These are phyloP conservation scores for Wickerhamiella azyma DNA, from an alignment of 805 yeast species.

Conservation along the genomic window DNA sequence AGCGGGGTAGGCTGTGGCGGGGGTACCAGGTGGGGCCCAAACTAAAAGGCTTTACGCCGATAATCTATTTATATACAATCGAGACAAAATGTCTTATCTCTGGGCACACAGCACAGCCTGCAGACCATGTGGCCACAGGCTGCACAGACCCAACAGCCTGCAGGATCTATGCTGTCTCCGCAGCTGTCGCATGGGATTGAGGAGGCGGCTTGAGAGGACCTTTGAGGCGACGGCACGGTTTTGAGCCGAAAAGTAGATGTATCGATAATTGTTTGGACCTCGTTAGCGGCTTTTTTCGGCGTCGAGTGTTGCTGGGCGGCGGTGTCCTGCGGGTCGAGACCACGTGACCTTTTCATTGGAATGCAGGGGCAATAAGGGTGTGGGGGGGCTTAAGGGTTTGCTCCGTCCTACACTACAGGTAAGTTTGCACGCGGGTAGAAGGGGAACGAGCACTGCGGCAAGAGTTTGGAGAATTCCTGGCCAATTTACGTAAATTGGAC, in stretches of 20 bases:
- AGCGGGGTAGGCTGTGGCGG: no score
- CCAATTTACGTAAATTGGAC: constrained; percentile 10
- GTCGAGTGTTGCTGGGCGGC: constrained; percentile 1
- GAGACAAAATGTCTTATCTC: constrained; percentile 11
- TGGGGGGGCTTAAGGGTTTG: neutral
- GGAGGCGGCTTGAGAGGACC: neutral
- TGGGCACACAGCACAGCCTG: constrained; percentile 15
- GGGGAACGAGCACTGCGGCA: neutral
- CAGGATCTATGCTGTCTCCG: constrained; percentile 8
- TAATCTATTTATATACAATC: constrained; percentile 10
- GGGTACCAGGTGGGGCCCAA: no score
- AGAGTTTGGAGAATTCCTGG: neutral
- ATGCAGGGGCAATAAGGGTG: neutral
- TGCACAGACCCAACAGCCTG: constrained; percentile 11
- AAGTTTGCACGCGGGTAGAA: constrained; percentile 1
- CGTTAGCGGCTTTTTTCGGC: neutral
- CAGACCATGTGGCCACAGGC: constrained; percentile 13
- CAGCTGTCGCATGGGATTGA: constrained; percentile 7
- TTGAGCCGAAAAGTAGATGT: neutral
- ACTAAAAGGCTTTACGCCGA: neutral
- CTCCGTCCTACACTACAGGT: constrained; percentile 7
- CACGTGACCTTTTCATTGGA: constrained; percentile 11
- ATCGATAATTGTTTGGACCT: constrained; percentile 1
- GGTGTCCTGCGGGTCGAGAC: neutral
- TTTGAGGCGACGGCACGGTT: neutral